These are phyloP conservation scores for Coffea canephora DNA, from an alignment of 257 asterid genomes.

Conservation along the genomic window DNA sequence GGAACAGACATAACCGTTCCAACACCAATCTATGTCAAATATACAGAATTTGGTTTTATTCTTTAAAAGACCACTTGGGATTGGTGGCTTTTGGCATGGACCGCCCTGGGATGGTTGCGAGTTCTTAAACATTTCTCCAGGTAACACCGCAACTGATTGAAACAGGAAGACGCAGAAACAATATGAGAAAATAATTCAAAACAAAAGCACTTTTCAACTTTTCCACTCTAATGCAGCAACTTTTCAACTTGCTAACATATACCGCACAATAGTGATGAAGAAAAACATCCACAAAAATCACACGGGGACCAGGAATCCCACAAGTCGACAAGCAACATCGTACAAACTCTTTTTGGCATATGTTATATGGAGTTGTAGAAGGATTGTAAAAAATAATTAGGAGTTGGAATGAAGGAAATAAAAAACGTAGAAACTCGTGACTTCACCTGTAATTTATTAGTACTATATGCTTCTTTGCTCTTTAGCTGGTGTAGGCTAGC, in stretches of 20 bases:
- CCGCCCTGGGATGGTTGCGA: not conserved
- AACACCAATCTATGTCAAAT: not conserved
- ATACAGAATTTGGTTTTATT: not conserved
- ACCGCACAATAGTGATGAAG: not conserved
- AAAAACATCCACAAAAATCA: not conserved
- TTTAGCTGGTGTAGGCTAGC: not conserved
- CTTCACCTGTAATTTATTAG: not conserved
- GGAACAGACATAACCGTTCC: not conserved
- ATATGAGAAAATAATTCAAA: not conserved
- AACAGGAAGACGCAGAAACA: not conserved
- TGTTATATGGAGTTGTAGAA: not conserved
- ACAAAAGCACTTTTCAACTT: slow-evolving; percentile 6
- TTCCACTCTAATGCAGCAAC: not conserved
- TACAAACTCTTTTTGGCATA: not conserved
- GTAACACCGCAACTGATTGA: not conserved
- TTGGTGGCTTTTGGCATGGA: too few relatives aligned
- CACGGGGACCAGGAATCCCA: not conserved
- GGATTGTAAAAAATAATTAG: not conserved
- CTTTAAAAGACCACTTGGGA: not conserved
- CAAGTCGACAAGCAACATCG: not conserved
- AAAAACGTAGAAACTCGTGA: not conserved
- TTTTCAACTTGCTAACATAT: not conserved
- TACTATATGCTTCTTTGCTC: not conserved
- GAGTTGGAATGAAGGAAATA: not conserved
- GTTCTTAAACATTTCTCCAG: not conserved